Evolutionary conservation across 2,329 filamentous ascomycete species (phyloP).

Genomic region (Bipolaris cookei): DNA sequence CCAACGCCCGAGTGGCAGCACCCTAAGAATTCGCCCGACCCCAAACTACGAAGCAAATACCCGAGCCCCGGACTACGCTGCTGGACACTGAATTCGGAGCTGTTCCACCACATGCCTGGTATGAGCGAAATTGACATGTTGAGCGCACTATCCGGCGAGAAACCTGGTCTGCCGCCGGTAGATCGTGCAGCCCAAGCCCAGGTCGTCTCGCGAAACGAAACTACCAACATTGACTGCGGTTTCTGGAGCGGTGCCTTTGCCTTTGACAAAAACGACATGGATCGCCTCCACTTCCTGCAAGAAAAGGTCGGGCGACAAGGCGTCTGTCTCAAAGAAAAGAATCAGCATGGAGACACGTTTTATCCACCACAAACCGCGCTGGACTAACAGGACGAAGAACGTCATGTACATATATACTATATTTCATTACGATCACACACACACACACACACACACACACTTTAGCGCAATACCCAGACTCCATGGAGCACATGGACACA

Average conservation of each 20-base stretch:
- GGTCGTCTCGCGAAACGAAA: slow-evolving; percentile 43
- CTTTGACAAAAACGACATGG: slow-evolving; percentile 41
- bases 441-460: slow-evolving; percentile 2
- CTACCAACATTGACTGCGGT: slow-evolving; percentile 49
- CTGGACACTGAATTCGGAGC: slow-evolving; percentile 53
- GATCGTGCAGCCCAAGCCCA: slow-evolving; percentile 44
- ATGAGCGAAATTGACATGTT: slow-evolving; percentile 49
- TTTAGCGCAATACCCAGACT: slow-evolving; percentile 1
- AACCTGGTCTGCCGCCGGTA: slow-evolving; percentile 43
- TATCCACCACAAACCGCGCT: slow-evolving; percentile 19
- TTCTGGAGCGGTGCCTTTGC: slow-evolving; percentile 49
- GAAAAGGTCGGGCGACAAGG: slow-evolving; percentile 49
- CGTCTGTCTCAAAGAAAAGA: slow-evolving; percentile 46
- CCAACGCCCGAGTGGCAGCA: slow-evolving; percentile 32
- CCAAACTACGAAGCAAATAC: slow-evolving; percentile 37
- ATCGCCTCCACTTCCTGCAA: slow-evolving; percentile 43
- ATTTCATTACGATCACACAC: slow-evolving; percentile 11
- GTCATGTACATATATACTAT: slow-evolving; percentile 16
- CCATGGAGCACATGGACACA: background rate
- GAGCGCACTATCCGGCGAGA: slow-evolving; percentile 37
- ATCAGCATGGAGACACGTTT: slow-evolving; percentile 13
- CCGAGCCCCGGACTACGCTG: slow-evolving; percentile 48
- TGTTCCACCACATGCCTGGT: slow-evolving; percentile 54
- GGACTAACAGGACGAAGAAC: slow-evolving; percentile 7
- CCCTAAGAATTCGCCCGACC: slow-evolving; percentile 29